These are phyloP conservation scores for Mariannaea sp. DNA, from an alignment of 2,329 filamentous ascomycete species.

Conservation along the genomic window DNA sequence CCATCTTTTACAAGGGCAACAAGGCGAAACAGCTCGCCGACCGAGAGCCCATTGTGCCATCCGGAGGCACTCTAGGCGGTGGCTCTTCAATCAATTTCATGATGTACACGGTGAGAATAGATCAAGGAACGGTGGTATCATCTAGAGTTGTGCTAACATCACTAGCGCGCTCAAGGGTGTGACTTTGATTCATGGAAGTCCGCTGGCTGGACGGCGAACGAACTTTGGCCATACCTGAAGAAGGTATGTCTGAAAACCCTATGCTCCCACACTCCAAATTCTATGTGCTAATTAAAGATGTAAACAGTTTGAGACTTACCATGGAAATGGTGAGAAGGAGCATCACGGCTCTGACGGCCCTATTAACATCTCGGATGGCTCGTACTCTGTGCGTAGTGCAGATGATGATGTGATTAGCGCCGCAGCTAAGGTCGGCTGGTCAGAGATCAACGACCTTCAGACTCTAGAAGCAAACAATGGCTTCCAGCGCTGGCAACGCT, in stretches of 20 bases:
- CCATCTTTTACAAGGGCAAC: slow-evolving; percentile 37
- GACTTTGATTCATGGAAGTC: slow-evolving; percentile 44
- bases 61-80: slow-evolving; percentile 39
- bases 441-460: slow-evolving; percentile 58
- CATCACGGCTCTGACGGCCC: slow-evolving; percentile 61
- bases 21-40: slow-evolving; percentile 32
- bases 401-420: slow-evolving; percentile 58
- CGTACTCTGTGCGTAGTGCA: slow-evolving; percentile 45
- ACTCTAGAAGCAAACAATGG: slow-evolving; percentile 49
- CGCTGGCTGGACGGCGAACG: slow-evolving; percentile 41
- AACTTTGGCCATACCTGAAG: slow-evolving; percentile 40
- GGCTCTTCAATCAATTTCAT: slow-evolving; percentile 43
- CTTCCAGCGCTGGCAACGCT: slow-evolving; percentile 42
- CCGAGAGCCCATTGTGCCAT: slow-evolving; percentile 34
- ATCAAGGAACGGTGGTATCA: no score
- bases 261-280: background rate
- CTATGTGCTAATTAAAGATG: slow-evolving; percentile 10
- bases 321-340: slow-evolving; percentile 49
- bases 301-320: slow-evolving; percentile 58
- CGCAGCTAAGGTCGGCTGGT: slow-evolving; percentile 52
- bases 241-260: slow-evolving; percentile 31
- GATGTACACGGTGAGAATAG: no score
- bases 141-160: no score
- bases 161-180: slow-evolving; percentile 37
- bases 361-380: slow-evolving; percentile 58